phyloP scores from a whole-genome alignment of 371 early-diverging fungal genomes.

The Mortierella sp. region DNA sequence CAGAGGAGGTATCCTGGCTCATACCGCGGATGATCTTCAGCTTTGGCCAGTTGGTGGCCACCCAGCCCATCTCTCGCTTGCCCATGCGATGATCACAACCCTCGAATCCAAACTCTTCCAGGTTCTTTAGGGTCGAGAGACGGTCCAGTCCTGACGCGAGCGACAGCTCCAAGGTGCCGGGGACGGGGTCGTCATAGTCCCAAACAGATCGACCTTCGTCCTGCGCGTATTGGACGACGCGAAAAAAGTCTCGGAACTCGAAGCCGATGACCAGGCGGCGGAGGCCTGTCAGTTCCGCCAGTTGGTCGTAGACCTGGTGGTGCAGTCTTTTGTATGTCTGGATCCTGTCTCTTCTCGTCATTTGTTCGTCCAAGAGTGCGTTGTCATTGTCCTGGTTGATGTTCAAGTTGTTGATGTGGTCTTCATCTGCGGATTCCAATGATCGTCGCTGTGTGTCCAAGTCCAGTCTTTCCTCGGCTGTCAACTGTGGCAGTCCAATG shows the following conservation, averaged over 20 bases:
- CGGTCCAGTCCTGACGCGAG: neutral
- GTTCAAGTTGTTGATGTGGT: too few relatives aligned
- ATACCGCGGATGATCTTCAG: neutral
- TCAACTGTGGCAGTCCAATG: neutral
- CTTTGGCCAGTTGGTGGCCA: neutral
- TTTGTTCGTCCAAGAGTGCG: too few relatives aligned
- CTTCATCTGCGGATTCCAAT: too few relatives aligned
- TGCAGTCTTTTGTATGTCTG: neutral
- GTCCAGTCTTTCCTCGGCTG: neutral
- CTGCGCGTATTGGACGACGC: neutral
- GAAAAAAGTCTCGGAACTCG: neutral
- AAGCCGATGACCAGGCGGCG: neutral
- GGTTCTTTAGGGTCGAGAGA: neutral
- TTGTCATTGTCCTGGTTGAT: neutral
- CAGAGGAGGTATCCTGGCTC: neutral
- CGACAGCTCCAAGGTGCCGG: neutral
- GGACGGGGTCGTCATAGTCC: neutral
- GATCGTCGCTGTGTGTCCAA: neutral
- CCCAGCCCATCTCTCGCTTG: neutral
- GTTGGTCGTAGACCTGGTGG: neutral
- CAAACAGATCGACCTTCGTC: neutral
- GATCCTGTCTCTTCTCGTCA: neutral
- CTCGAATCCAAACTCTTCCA: constrained; percentile 2
- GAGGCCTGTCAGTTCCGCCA: neutral
- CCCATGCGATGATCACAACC: neutral